Base-by-base conservation (phyloP, 148 eudicot genomes). In the Vaccinium vitisidaea region DNA sequence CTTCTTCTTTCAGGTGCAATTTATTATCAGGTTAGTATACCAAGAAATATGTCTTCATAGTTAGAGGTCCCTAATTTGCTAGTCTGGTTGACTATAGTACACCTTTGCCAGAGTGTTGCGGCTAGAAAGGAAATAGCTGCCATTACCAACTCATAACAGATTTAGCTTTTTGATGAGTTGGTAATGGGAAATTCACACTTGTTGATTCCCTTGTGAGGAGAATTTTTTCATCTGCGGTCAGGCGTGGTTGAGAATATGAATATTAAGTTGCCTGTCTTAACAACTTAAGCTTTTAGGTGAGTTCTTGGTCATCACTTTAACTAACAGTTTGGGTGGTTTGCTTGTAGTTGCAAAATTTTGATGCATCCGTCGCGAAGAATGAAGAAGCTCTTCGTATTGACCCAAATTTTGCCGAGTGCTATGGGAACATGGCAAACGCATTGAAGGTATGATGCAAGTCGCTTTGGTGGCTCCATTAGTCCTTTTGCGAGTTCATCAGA, bases 361-460 rank as follows among this genome's bases (percentile, higher is more conserved):
- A 95, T 86, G 84, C 82, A 79, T 97, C 98, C 87, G 91, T 95
- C 75, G 89, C 94, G 15, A 97, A 92, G 84, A 97, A 97, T 91
- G 98, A 97, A 90, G 99, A 95, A 93, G 99, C 99, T 80, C 89
- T 97, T 76, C 91, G 84, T 79, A 90, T 95, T 84, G 91, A 97
- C 86, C 92, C 95, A 86, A 92, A 88, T 78, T 97, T 97, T 84
- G 98, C 98, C 1, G 98, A 97, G 91, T 95, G 99, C 89, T 95
- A 93, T 84, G 99, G 99, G 50, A 97, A 97, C 87, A 91, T 97
- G 98, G 99, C 98, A 56, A 97, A 97, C 91, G 99, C 99, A 77
- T 95, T 92, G 96, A 95, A 97, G 99, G 99, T 97, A 88, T 81
- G 56, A 63, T 73, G 75, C 46, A n/a, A 39, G 15, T 8, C 79